A percentile compares a stretch with the other conserved stretches of the same genome.
Conservation (phyloP, 495 filamentous ascomycete species). For the Patellaria atrata region DNA sequence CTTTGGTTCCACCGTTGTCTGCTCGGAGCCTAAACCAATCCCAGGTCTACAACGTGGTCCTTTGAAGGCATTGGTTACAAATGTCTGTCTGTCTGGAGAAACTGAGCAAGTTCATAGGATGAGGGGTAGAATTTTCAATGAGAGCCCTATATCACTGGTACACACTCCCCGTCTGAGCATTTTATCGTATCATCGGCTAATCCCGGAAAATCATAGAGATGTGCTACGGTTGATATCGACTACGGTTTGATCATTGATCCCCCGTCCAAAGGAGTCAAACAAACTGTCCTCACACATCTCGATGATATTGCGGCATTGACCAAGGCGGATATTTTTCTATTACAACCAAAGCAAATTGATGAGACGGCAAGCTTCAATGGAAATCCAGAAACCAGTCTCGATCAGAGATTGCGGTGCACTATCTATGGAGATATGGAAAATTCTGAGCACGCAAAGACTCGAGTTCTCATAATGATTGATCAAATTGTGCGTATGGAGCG, state of each 20-base stretch:
- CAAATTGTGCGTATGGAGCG: slow-evolving; percentile 58
- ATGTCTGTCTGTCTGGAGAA: slow-evolving; percentile 76
- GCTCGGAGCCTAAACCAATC: slow-evolving; percentile 65
- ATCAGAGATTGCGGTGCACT: slow-evolving; percentile 74
- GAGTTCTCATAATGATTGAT: slow-evolving; percentile 93
- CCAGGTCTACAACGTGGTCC: slow-evolving; percentile 49
- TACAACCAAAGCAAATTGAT: slow-evolving; percentile 58
- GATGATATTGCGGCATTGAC: slow-evolving; percentile 71
- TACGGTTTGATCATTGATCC: slow-evolving; percentile 70
- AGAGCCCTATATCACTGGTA: slow-evolving; percentile 80
- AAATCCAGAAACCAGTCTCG: slow-evolving; percentile 50
- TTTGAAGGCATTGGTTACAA: slow-evolving; percentile 62
- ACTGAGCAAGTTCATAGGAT: slow-evolving; percentile 72
- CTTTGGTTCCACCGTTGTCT: slow-evolving; percentile 68
- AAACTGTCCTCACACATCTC: slow-evolving; percentile 66
- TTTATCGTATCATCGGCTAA: slow-evolving; percentile 1
- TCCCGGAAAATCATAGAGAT: slow-evolving; percentile 43
- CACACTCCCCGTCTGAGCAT: slow-evolving; percentile 19
- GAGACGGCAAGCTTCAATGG: slow-evolving; percentile 45
- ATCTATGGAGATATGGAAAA: slow-evolving; percentile 95
- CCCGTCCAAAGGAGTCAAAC: slow-evolving; percentile 46
- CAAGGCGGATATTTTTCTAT: slow-evolving; percentile 88
- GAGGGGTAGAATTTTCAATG: slow-evolving; percentile 69
- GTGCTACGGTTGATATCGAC: slow-evolving; percentile 83
- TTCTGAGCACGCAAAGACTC: slow-evolving; percentile 90